Percentiles rank a stretch among this genome's conserved stretches.
phyloP scores from a whole-genome alignment of 2,329 filamentous ascomycete species.

The Thielaviopsis euricoi region DNA sequence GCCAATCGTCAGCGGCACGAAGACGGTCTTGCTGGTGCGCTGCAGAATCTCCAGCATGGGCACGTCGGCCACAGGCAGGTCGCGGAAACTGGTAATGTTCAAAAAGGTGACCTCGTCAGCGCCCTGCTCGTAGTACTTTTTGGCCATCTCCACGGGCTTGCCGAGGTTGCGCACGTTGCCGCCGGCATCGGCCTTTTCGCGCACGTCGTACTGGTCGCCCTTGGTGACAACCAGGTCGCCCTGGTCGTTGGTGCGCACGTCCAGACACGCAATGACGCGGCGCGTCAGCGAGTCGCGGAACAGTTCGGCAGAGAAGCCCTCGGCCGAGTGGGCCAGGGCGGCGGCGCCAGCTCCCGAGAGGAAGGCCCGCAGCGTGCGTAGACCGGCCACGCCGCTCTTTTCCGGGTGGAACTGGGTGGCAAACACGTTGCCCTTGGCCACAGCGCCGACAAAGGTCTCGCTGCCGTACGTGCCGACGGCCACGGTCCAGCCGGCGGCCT shows the following conservation, averaged over 20 bases:
- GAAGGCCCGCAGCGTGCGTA: constrained; percentile 74
- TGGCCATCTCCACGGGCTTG: constrained; percentile 90
- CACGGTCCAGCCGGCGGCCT: constrained; percentile 76
- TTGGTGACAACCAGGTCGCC: constrained; percentile 96
- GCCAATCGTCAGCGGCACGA: constrained; percentile 88
- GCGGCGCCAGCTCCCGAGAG: constrained; percentile 49
- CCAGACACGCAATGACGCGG: constrained; percentile 86
- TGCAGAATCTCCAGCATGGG: constrained; percentile 93
- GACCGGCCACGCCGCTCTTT: constrained; percentile 81
- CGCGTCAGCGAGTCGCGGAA: constrained; percentile 61
- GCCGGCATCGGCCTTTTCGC: constrained; percentile 57
- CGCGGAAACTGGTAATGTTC: constrained; percentile 95
- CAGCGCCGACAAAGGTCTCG: constrained; percentile 81
- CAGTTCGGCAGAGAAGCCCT: constrained; percentile 14
- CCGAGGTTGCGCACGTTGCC: constrained; percentile 73
- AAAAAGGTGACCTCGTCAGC: constrained; percentile 95
- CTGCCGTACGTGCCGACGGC: constrained; percentile 75
- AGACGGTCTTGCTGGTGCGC: constrained; percentile 74
- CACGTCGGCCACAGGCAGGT: constrained; percentile 78
- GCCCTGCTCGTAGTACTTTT: constrained; percentile 87
- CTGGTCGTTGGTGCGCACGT: constrained; percentile 84
- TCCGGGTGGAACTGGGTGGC: constrained; percentile 96
- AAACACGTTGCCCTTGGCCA: constrained; percentile 71
- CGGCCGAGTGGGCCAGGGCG: constrained; percentile 8
- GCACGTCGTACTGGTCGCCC: constrained; percentile 95